Conservation (phyloP, 148 eudicot species). For the Diospyros kaki region DNA sequence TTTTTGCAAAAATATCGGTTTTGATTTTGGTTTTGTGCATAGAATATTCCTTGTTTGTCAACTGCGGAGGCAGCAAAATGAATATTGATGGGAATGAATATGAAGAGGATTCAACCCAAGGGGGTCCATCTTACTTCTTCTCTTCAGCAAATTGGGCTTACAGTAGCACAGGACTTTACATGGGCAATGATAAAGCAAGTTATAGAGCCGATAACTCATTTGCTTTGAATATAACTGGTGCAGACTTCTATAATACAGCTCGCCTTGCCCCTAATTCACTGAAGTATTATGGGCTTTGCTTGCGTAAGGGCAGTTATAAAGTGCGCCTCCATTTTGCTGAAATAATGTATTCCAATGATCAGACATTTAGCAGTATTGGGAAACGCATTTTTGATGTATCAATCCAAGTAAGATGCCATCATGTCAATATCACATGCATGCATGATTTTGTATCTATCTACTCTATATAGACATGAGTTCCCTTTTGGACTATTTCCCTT, state of each 20-base stretch:
- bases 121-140: constrained; percentile 52
- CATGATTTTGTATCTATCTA: neutral
- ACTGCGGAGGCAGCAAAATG: constrained; percentile 47
- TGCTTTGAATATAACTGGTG: constrained; percentile 39
- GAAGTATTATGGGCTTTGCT: constrained; percentile 67
- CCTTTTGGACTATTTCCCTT: neutral
- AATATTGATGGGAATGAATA: constrained; percentile 34
- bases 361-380: constrained; percentile 52
- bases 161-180: constrained; percentile 56
- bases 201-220: constrained; percentile 28
- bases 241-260: constrained; percentile 50
- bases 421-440: neutral
- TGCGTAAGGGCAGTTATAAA: constrained; percentile 54
- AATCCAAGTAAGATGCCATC: constrained; percentile 47
- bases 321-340: constrained; percentile 81
- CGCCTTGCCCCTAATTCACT: constrained; percentile 67
- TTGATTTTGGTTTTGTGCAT: constrained; percentile 10
- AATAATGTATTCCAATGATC: constrained; percentile 48
- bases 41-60: constrained; percentile 62
- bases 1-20: neutral
- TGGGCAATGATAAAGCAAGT: constrained; percentile 20
- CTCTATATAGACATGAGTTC: neutral
- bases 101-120: constrained; percentile 33
- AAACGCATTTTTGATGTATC: constrained; percentile 66
- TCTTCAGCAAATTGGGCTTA: constrained; percentile 62